Percentiles rank a stretch among this genome's conserved stretches.
These are phyloP conservation scores for Umbellularia californica DNA, from an alignment of 164 flowering plant species.

Conservation along the genomic window DNA sequence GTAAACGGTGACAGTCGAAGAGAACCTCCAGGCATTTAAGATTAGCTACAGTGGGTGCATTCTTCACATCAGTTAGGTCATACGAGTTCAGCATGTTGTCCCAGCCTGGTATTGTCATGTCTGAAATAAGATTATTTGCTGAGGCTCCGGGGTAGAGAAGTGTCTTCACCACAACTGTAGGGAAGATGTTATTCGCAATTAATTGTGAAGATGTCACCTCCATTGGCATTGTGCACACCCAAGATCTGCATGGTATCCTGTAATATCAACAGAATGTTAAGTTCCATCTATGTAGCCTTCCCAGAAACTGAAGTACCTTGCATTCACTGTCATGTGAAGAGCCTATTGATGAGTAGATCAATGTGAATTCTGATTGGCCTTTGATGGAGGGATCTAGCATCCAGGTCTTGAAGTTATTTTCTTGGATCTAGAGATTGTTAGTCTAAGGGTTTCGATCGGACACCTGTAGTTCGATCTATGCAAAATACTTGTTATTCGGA, in stretches of 20 bases:
- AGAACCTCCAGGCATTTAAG: slow-evolving; percentile 89
- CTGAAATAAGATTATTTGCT: slow-evolving; percentile 43
- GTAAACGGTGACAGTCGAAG: slow-evolving; percentile 21
- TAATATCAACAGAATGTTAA: background rate
- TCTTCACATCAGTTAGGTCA: slow-evolving; percentile 68
- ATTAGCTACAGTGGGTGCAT: slow-evolving; percentile 60
- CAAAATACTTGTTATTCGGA: too few relatives aligned
- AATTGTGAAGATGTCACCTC: slow-evolving; percentile 81
- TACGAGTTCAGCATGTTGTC: slow-evolving; percentile 51
- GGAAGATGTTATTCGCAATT: slow-evolving; percentile 74
- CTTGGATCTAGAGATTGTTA: too few relatives aligned
- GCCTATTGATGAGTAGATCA: background rate
- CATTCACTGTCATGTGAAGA: background rate
- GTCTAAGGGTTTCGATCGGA: too few relatives aligned
- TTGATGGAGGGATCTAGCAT: too few relatives aligned
- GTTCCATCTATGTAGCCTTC: background rate
- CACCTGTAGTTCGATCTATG: too few relatives aligned
- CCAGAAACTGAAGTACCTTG: background rate
- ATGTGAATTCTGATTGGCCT: too few relatives aligned
- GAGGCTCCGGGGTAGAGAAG: slow-evolving; percentile 82
- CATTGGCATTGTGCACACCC: slow-evolving; percentile 64
- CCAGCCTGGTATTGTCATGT: slow-evolving; percentile 74
- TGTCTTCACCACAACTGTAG: slow-evolving; percentile 57
- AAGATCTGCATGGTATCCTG: slow-evolving; percentile 84
- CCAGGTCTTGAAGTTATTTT: too few relatives aligned